Base-by-base conservation (phyloP, 306 rosid species). In the Biancaea sappan region DNA sequence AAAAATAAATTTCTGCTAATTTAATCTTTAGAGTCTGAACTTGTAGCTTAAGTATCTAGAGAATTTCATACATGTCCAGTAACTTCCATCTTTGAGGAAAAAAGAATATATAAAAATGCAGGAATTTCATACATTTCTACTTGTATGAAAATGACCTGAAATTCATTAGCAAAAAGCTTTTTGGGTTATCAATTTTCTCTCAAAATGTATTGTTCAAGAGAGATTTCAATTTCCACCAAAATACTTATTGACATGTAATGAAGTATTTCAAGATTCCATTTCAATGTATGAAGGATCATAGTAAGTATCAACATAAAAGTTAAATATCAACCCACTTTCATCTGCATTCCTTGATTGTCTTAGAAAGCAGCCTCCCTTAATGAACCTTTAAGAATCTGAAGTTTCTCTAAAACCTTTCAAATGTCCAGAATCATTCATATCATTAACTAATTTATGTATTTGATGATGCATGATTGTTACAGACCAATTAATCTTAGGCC, bases 191-290 rank as follows among this genome's bases (percentile, higher is more conserved):
- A 14, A 53, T 4, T 66, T 29, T 10, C 43, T 35, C 24, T 11
- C 64, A 35, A 34, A 15, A n/a, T 74, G 29, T 53, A 18, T 62
- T 2, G 51, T 47, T 61, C 19, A 31, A 15, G 28, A 15, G 68
- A 59, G 21, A 76, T 66, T 54, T 48, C 54, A 46, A 11, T 37
- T 18, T 29, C 19, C 37, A 47, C 65, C 58, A 47, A 29, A 67
- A 0, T 29, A 29, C 44, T 59, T 37, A 58, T 29, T 66, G 37
- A 29, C 51, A 71, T 62, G 26, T 59, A 8, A 25, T 26, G 8
- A n/a, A 57, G 22, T 8, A 38, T 72, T 50, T 62, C 38, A 37
- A 70, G 66, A 77, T 62, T 77, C 56, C 77, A 50, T 60, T 70
- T 25, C 62, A 50, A 37, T 50, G 35, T 71, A 26, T 70, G 48